These are phyloP conservation scores for Starmerella khaoyaiensis DNA, from an alignment of 805 yeast genomes.

Conservation along the genomic window DNA sequence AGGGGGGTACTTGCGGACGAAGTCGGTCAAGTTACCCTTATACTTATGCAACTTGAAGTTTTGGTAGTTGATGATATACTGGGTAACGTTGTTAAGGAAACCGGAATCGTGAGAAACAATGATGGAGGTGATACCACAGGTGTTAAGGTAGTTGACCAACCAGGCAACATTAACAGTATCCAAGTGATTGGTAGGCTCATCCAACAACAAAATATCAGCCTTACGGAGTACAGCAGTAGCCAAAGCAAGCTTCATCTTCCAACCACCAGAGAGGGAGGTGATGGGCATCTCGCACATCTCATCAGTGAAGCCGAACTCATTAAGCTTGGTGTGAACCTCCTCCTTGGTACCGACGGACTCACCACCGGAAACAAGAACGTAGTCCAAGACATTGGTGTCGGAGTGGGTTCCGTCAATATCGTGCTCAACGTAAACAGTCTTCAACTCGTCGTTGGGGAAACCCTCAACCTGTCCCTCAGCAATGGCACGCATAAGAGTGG, in stretches of 20 bases:
- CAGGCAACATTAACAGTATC: conserved; percentile 99
- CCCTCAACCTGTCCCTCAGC: conserved; percentile 99
- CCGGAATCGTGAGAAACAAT: conserved; percentile 99
- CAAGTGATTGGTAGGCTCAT: conserved; percentile 99
- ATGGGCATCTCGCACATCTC: conserved; percentile 92
- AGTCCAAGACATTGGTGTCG: conserved; percentile 86
- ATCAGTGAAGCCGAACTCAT: conserved; percentile 84
- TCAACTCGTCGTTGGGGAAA: conserved; percentile 99
- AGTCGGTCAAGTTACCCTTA: conserved; percentile 99
- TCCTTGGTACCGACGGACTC: conserved; percentile 69
- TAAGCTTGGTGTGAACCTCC: conserved; percentile 58
- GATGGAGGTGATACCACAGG: conserved; percentile 97
- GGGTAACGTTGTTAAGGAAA: conserved; percentile 93
- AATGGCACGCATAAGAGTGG: conserved; percentile 94
- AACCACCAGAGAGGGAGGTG: conserved; percentile 97
- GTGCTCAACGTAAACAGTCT: conserved; percentile 99
- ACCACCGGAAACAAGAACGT: conserved; percentile 73
- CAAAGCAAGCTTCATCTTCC: conserved; percentile 99
- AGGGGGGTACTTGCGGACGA: conserved; percentile 96
- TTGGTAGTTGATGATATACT: conserved; percentile 99
- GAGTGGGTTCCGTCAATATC: conserved; percentile 98
- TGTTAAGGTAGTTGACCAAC: conserved; percentile 97
- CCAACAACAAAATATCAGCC: conserved; percentile 93
- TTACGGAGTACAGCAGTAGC: conserved; percentile 98
- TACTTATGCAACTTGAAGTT: conserved; percentile 99